Percentiles rank a stretch among this genome's conserved stretches.
Conservation (phyloP, 2,329 filamentous ascomycete species). For the Xylaria sp. region DNA sequence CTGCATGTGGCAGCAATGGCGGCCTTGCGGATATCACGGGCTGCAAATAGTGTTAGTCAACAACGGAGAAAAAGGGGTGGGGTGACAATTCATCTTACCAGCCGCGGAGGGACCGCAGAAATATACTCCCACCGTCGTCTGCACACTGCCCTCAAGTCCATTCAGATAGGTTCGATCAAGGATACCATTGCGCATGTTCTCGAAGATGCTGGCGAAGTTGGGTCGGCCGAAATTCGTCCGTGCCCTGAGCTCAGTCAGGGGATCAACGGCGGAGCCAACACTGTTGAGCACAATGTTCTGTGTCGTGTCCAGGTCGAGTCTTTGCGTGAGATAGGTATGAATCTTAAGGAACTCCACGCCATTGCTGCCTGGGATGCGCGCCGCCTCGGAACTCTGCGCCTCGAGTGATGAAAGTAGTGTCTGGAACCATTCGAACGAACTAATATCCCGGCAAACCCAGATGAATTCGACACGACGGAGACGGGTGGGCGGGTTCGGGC, state of each 20-base stretch:
- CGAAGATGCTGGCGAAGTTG: conserved; percentile 76
- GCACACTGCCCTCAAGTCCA: conserved; percentile 68
- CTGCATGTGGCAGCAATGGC: conserved; percentile 65
- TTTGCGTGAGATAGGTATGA: conserved; percentile 95
- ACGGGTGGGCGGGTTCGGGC: conserved; percentile 81
- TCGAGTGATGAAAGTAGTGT: conserved; percentile 87
- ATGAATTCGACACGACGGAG: conserved; percentile 96
- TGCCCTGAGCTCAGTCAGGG: conserved; percentile 82
- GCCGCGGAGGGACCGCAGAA: conserved; percentile 85
- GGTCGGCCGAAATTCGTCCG: conserved; percentile 93
- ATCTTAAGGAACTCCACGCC: conserved; percentile 88
- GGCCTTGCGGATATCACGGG: conserved; percentile 78
- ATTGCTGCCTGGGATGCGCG: conserved; percentile 60
- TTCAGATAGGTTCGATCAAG: conserved; percentile 77
- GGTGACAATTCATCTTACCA: conserved; percentile 38
- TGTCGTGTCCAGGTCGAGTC: conserved; percentile 82
- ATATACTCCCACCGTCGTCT: conserved; percentile 91
- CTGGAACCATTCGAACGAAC: conserved; percentile 98
- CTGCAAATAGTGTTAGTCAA: conserved; percentile 46
- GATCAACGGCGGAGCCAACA: conserved; percentile 81
- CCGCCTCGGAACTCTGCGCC: conserved; percentile 68
- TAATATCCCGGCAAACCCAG: conserved; percentile 95
- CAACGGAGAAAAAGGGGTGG: background rate
- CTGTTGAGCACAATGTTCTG: conserved; percentile 97
- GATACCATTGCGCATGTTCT: conserved; percentile 82